These are phyloP conservation scores for Paulownia fortunei DNA, from an alignment of 257 asterid species.

Conservation along the genomic window DNA sequence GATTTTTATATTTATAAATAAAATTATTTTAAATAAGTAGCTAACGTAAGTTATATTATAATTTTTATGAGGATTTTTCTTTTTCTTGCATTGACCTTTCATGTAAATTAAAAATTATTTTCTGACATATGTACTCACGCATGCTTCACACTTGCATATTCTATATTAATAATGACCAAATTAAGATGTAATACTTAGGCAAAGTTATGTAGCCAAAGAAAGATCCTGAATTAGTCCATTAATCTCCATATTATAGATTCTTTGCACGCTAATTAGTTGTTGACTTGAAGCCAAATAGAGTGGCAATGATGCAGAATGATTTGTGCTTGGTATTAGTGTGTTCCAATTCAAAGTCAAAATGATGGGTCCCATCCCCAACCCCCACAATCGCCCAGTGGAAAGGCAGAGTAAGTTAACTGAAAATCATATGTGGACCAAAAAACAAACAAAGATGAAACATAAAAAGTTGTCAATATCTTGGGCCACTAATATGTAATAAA, in stretches of 20 bases:
- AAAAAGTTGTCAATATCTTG: neutral
- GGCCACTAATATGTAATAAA: neutral
- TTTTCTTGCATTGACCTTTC: no score
- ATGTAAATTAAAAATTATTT: no score
- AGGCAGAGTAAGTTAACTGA: slow-evolving; percentile 5
- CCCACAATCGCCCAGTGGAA: neutral
- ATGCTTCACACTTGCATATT: neutral
- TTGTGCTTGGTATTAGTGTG: neutral
- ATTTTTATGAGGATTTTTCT: no score
- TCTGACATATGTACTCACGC: no score
- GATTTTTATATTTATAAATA: no score
- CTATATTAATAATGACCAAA: no score
- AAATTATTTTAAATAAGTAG: no score
- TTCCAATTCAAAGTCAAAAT: slow-evolving; percentile 16
- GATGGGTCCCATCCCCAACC: neutral
- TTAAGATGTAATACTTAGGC: neutral
- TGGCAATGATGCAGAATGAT: slow-evolving; percentile 1
- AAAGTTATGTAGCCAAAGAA: neutral
- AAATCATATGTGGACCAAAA: neutral
- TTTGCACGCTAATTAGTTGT: slow-evolving; percentile 8
- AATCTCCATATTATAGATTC: neutral
- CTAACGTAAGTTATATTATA: no score
- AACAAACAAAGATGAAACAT: neutral
- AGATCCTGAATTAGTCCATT: slow-evolving; percentile 7
- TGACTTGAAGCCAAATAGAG: neutral